Evolutionary conservation across 192 early-diverging fungal genomes (phyloP).

Genomic region (Pilaira anomala): DNA sequence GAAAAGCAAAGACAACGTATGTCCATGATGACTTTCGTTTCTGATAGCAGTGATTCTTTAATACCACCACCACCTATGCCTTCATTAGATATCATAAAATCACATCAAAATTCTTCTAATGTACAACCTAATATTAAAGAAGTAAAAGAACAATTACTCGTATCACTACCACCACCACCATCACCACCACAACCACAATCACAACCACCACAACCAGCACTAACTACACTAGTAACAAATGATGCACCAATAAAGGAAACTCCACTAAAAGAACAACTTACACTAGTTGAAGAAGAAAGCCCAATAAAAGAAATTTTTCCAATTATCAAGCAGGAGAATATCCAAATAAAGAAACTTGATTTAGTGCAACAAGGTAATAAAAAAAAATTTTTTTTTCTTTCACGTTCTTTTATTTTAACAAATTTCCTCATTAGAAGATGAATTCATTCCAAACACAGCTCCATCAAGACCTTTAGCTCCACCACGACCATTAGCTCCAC

Average conservation of each 20-base stretch:
- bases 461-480: neutral
- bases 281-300: neutral
- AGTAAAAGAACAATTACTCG: neutral
- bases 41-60: neutral
- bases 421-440: neutral
- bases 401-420: neutral
- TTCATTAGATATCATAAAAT: neutral
- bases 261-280: no score
- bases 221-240: no score
- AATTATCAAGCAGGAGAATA: neutral
- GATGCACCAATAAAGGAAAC: neutral
- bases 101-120: neutral
- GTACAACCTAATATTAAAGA: neutral
- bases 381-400: neutral
- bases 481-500: neutral
- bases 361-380: neutral
- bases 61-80: conserved; percentile 11
- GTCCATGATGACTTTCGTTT: neutral
- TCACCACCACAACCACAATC: no score
- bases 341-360: neutral
- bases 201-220: no score
- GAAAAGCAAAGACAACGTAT: conserved; percentile 10
- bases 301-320: neutral
- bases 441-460: conserved; percentile 8
- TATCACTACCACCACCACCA: neutral